These are phyloP conservation scores for Russula ochroleuca DNA, from an alignment of 768 basidiomycete species.

Conservation along the genomic window DNA sequence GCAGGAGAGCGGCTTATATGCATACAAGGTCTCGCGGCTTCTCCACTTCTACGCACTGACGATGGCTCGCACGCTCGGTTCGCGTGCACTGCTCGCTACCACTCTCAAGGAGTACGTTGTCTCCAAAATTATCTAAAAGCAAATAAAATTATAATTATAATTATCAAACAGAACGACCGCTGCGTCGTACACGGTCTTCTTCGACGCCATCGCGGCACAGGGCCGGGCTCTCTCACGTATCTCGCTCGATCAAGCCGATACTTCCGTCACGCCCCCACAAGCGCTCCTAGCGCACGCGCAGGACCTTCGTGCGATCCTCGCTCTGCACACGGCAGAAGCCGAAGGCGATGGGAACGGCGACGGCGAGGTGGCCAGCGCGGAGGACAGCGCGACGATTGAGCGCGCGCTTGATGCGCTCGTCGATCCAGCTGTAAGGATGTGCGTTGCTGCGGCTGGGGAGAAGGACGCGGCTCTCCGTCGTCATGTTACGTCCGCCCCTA, in stretches of 20 bases:
- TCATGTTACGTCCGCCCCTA: slow-evolving; percentile 4
- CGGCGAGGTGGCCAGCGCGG: neutral
- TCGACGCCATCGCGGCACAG: slow-evolving; percentile 81
- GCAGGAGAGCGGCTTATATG: slow-evolving; percentile 88
- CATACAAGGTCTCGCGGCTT: slow-evolving; percentile 92
- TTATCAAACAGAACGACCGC: slow-evolving; percentile 63
- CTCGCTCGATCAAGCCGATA: slow-evolving; percentile 62
- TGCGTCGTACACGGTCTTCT: slow-evolving; percentile 77
- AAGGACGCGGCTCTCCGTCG: slow-evolving; percentile 62
- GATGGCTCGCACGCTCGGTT: slow-evolving; percentile 88
- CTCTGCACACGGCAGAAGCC: slow-evolving; percentile 47
- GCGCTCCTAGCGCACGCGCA: slow-evolving; percentile 78
- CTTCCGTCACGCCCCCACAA: slow-evolving; percentile 67
- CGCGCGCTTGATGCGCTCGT: slow-evolving; percentile 78
- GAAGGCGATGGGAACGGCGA: slow-evolving; percentile 27
- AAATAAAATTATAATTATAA: neutral
- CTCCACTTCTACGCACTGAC: slow-evolving; percentile 91
- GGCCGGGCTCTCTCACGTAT: slow-evolving; percentile 58
- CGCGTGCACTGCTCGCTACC: slow-evolving; percentile 68
- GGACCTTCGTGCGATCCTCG: slow-evolving; percentile 77
- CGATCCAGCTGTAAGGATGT: slow-evolving; percentile 79
- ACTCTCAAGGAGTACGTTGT: slow-evolving; percentile 67
- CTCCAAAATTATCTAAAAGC: neutral
- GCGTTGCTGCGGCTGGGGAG: slow-evolving; percentile 59
- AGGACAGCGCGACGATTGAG: slow-evolving; percentile 46